Conservation (phyloP, 1,139 yeast genomes). For the Suhomyces terraborum region DNA sequence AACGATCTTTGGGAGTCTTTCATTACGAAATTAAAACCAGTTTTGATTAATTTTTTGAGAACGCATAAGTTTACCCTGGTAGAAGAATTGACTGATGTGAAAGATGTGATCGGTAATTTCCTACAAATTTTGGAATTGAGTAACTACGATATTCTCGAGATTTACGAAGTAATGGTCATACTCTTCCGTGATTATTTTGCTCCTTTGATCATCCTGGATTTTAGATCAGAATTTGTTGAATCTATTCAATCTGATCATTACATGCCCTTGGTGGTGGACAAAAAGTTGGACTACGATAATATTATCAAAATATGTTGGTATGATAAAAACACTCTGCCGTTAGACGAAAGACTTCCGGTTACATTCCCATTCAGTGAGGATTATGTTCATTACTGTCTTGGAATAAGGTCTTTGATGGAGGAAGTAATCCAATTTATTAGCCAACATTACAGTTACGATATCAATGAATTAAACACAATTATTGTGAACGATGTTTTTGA, state of each 20-base stretch:
- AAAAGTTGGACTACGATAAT: conserved; percentile 59
- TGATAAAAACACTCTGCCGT: conserved; percentile 51
- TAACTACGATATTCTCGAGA: conserved; percentile 58
- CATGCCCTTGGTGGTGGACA: conserved; percentile 78
- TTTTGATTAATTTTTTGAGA: conserved; percentile 41
- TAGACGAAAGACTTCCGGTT: conserved; percentile 55
- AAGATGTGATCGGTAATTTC: conserved; percentile 69
- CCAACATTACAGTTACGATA: conserved; percentile 59
- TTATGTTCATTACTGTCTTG: conserved; percentile 82
- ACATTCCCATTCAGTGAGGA: conserved; percentile 86
- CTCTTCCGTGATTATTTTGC: conserved; percentile 64
- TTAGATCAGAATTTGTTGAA: conserved; percentile 60
- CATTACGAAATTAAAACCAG: conserved; percentile 58
- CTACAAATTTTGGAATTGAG: conserved; percentile 77
- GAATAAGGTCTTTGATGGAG: conserved; percentile 64
- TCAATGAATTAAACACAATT: conserved; percentile 46
- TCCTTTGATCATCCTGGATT: conserved; percentile 54
- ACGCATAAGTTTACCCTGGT: conserved; percentile 30
- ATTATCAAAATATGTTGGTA: conserved; percentile 73
- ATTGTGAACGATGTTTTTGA: conserved; percentile 68
- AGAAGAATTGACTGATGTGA: conserved; percentile 39
- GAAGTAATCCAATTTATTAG: conserved; percentile 64
- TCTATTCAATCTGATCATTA: conserved; percentile 80
- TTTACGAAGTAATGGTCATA: conserved; percentile 63
- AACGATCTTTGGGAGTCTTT: conserved; percentile 81